Conservation (phyloP, 306 rosid genomes). For the Citrullus mucosospermus region DNA sequence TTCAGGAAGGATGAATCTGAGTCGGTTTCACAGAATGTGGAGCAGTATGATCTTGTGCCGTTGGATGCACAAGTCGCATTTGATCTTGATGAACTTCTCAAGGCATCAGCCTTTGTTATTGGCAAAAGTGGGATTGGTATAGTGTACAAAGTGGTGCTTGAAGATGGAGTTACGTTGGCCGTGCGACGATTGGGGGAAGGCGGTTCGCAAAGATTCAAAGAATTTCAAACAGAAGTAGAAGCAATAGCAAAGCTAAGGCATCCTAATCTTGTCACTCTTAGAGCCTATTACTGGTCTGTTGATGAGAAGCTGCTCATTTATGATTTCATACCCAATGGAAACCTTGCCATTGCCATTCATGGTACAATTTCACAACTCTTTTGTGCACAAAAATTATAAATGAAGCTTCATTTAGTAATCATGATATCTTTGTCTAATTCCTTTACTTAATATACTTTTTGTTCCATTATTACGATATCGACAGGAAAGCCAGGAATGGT, state of each 20-base stretch:
- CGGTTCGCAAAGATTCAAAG: constrained; percentile 92
- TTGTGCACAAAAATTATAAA: constrained; percentile 5
- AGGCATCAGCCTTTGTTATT: constrained; percentile 96
- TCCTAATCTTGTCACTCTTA: constrained; percentile 66
- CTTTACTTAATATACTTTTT: background rate
- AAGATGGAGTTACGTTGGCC: constrained; percentile 76
- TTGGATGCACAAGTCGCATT: constrained; percentile 74
- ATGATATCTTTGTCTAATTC: background rate
- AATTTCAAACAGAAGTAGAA: constrained; percentile 93
- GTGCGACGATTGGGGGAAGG: constrained; percentile 96
- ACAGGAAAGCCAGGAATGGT: constrained; percentile 65
- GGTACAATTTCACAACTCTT: constrained; percentile 29
- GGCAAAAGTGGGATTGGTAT: constrained; percentile 97
- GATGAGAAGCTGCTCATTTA: constrained; percentile 96
- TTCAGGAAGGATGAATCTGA: constrained; percentile 74
- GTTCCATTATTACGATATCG: background rate
- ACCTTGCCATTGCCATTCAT: constrained; percentile 76
- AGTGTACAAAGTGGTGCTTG: constrained; percentile 94
- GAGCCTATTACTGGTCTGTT: constrained; percentile 95
- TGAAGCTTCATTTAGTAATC: constrained; percentile 9
- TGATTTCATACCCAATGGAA: constrained; percentile 77
- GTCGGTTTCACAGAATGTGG: constrained; percentile 55
- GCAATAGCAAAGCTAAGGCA: constrained; percentile 90
- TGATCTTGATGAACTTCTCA: constrained; percentile 96
- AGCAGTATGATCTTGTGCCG: constrained; percentile 84